Conservation (phyloP, 305 asterid genomes). For the Rubia tinctorum region DNA sequence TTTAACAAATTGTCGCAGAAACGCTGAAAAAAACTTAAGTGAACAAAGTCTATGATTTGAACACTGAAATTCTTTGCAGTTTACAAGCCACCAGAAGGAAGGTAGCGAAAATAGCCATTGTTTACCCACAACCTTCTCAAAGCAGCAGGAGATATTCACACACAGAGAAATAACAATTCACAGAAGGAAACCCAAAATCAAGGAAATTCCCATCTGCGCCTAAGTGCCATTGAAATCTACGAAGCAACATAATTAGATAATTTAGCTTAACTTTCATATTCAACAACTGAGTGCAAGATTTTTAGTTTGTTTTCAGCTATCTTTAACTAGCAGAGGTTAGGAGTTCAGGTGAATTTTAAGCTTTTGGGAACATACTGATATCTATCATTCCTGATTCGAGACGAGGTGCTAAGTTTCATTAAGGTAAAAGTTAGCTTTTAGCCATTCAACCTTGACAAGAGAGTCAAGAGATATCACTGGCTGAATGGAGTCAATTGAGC, state of each 20-base stretch:
- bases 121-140: background rate
- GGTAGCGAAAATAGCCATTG: background rate
- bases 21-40: background rate
- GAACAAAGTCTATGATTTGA: background rate
- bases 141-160: background rate
- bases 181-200: background rate
- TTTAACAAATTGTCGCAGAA: background rate
- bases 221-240: background rate
- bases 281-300: background rate
- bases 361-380: background rate
- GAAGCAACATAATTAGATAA: background rate
- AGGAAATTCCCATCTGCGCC: background rate
- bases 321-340: background rate
- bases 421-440: background rate
- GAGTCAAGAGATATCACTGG: background rate
- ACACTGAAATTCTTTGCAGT: background rate
- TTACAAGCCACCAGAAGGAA: background rate
- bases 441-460: background rate
- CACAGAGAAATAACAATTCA: background rate
- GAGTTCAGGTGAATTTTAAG: background rate
- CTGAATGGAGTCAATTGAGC: background rate
- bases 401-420: background rate
- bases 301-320: background rate
- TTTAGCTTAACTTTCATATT: background rate
- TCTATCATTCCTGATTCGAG: background rate